These are phyloP conservation scores for Tolypocladium cylindrosporum DNA, from an alignment of 2,329 filamentous ascomycete species.

Conservation along the genomic window DNA sequence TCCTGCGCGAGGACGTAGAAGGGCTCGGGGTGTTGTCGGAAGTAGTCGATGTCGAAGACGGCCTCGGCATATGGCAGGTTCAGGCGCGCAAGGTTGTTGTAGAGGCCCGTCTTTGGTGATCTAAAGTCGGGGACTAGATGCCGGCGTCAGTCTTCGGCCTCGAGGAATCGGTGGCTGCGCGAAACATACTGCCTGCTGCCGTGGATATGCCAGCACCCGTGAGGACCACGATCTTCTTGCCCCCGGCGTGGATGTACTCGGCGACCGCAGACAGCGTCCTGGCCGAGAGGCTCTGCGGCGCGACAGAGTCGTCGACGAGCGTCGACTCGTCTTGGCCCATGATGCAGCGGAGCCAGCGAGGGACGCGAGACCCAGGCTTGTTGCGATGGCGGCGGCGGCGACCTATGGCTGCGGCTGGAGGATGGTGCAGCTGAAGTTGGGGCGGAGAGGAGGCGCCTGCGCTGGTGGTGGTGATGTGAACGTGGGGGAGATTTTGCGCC, in stretches of 20 bases:
- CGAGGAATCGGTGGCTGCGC: not conserved
- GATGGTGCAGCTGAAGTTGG: not conserved
- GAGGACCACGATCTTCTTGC: conserved; percentile 72
- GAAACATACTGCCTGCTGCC: conserved; percentile 45
- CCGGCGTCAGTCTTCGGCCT: not conserved
- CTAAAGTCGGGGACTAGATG: conserved; percentile 79
- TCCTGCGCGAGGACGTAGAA: conserved; percentile 92
- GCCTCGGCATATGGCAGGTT: conserved; percentile 84
- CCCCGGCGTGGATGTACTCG: conserved; percentile 64
- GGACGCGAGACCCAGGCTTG: not conserved
- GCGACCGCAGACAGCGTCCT: conserved; percentile 67
- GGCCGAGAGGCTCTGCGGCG: conserved; percentile 54
- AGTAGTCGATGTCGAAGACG: conserved; percentile 89
- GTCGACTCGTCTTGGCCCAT: conserved; percentile 85
- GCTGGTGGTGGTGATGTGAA: not conserved
- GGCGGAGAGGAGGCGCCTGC: not conserved
- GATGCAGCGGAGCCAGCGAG: conserved; percentile 25
- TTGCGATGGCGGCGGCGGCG: not conserved
- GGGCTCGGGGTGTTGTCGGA: conserved; percentile 70
- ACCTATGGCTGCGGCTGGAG: not conserved
- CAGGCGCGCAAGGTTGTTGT: conserved; percentile 79
- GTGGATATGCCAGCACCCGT: conserved; percentile 86
- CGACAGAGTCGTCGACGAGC: conserved; percentile 50
- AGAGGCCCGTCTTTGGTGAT: conserved; percentile 85
- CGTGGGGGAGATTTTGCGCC: not conserved